Evolutionary conservation across 495 filamentous ascomycete species (phyloP), one percentile per base, ranked within the genome.

Genomic region (Neurospora tetraspora): DNA sequence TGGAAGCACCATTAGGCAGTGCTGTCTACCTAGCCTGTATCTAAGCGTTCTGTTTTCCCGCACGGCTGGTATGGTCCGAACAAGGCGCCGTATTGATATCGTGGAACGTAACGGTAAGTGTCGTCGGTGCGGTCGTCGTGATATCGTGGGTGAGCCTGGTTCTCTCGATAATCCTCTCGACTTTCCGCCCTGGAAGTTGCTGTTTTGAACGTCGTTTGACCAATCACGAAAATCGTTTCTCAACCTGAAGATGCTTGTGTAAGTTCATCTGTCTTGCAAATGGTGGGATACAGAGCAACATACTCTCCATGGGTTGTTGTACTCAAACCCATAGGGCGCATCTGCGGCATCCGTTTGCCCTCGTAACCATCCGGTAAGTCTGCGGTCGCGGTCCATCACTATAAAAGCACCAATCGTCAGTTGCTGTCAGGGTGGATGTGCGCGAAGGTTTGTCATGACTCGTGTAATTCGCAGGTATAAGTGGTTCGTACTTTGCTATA

Each of bases 371-470:
- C 96, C 96, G 69, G 96, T 99, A 80, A 99, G 87, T 79, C 96
- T 87, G 76, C 90, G 85, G 80, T 99, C 96, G 78, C 96, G 89
- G 72, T 98, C 91, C 94, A 98, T 97, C 96, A 99, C 96, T 98
- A 76, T 76, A 68, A 39, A 37, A 18, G 42, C n/a, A 12, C 18
- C 23, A n/a, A 72, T 71, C 73, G 78, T 81, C 72, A 82, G 81
- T 68, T 14, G 53, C 53, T 34, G 53, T 65, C 27, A 65, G 53
- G 53, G 53, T 65, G 53, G 53, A 65, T 65, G 53, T 65, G 53
- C 7, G 14, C 53, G 14, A 71, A 71, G 39, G 53, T 74, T 65
- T 71, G 70, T 61, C 69, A 75, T 36, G 38, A 12, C 2, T 37
- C 23, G 34, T 34, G n/a, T 6, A 14, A 4, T 39, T 71, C 12